phyloP scores from a whole-genome alignment of 106 monocot species.

The Phalaenopsis aphrodite region DNA sequence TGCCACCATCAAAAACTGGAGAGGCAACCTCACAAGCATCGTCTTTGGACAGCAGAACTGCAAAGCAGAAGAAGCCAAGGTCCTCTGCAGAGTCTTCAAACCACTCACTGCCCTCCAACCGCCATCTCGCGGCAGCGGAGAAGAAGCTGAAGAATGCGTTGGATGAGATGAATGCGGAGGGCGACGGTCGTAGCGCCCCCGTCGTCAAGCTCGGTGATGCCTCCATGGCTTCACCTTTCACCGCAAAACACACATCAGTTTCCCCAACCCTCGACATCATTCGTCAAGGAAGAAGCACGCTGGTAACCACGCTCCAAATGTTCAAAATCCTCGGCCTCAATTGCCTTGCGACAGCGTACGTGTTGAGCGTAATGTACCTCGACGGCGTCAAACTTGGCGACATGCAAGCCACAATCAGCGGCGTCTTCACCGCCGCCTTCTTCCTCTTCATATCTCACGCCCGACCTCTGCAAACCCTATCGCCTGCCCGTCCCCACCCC shows the following conservation, averaged over 20 bases:
- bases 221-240: constrained; percentile 99
- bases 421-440: constrained; percentile 91
- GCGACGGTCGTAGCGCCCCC: constrained; percentile 65
- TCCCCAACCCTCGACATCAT: constrained; percentile 90
- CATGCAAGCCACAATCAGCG: constrained; percentile 91
- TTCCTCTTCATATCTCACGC: constrained; percentile 99
- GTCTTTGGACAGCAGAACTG: constrained; percentile 42
- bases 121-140: constrained; percentile 74
- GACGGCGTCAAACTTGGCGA: constrained; percentile 99
- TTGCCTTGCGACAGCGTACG: constrained; percentile 97
- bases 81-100: constrained; percentile 35
- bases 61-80: constrained; percentile 61
- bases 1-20: constrained; percentile 44
- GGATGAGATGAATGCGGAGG: constrained; percentile 91
- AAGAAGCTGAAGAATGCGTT: constrained; percentile 69
- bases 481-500: constrained; percentile 68
- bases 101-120: constrained; percentile 27
- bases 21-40: constrained; percentile 33
- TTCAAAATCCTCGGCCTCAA: constrained; percentile 99
- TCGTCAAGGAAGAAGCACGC: constrained; percentile 93
- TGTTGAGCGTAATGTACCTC: constrained; percentile 95
- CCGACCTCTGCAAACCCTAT: constrained; percentile 79
- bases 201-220: constrained; percentile 99
- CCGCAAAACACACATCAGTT: constrained; percentile 96
- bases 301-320: constrained; percentile 99